These are phyloP conservation scores for Xanthoconium purpureum DNA, from an alignment of 768 basidiomycete species.

Conservation along the genomic window DNA sequence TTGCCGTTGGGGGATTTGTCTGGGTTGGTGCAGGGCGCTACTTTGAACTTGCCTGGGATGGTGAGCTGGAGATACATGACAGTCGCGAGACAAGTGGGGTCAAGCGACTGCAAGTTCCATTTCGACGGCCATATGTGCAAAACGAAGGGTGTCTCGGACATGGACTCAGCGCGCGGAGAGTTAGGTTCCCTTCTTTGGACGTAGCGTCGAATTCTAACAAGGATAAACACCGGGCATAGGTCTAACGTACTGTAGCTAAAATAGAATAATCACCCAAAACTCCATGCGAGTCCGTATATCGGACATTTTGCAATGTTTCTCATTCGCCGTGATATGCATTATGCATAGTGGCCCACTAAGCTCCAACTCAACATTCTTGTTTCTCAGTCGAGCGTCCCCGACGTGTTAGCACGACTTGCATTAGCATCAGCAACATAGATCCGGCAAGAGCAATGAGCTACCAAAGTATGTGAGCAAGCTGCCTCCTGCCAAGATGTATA, in stretches of 20 bases:
- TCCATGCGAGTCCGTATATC: background rate
- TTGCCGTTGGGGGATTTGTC: slow-evolving; percentile 72
- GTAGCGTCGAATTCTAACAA: slow-evolving; percentile 15
- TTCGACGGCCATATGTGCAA: slow-evolving; percentile 70
- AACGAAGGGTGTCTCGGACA: slow-evolving; percentile 21
- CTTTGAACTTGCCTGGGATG: slow-evolving; percentile 63
- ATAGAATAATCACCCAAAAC: background rate
- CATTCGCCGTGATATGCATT: background rate
- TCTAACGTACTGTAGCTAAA: background rate
- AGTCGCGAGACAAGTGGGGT: slow-evolving; percentile 62
- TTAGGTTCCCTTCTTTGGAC: background rate
- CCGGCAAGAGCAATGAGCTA: slow-evolving; percentile 10
- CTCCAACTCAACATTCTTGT: background rate
- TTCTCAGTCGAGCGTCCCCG: background rate
- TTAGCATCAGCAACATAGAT: slow-evolving; percentile 1
- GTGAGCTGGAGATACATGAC: slow-evolving; percentile 66
- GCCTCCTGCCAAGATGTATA: background rate
- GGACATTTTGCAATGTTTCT: no score
- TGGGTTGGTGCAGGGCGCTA: slow-evolving; percentile 63
- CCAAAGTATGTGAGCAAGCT: background rate
- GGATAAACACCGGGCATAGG: slow-evolving; percentile 4
- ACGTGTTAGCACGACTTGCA: slow-evolving; percentile 5
- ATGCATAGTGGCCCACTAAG: background rate
- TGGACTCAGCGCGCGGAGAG: background rate
- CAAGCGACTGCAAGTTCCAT: slow-evolving; percentile 65